phyloP scores from a whole-genome alignment of 345 rosid genomes.

The Aquilaria yunnanensis region DNA sequence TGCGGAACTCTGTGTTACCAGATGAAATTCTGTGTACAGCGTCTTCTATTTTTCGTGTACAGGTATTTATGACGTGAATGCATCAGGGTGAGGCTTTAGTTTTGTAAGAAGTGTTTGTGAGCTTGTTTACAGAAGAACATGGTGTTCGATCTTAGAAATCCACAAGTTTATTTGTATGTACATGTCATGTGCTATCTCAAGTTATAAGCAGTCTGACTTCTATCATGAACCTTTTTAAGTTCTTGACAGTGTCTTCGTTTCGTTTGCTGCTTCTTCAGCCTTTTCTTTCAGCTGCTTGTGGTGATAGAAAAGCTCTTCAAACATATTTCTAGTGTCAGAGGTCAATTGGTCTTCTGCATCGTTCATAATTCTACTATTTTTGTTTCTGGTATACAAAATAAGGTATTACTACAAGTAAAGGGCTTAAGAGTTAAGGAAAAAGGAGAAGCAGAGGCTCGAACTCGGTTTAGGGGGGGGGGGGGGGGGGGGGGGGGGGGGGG shows the following conservation, averaged over 20 bases:
- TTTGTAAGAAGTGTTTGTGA: constrained; percentile 4
- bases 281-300: no score
- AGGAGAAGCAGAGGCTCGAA: no score
- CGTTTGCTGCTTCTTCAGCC: background rate
- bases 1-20: background rate
- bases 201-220: constrained; percentile 12
- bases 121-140: constrained; percentile 8
- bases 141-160: constrained; percentile 10
- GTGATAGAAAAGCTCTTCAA: no score
- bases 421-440: no score
- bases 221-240: constrained; percentile 7
- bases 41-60: constrained; percentile 14
- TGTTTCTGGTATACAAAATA: no score
- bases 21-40: constrained; percentile 26
- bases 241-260: constrained; percentile 6
- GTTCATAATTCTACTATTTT: no score
- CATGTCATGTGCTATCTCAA: constrained; percentile 21
- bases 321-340: no score
- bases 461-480: no score
- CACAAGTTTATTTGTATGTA: constrained; percentile 22
- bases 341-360: no score
- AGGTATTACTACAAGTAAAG: no score
- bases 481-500: no score
- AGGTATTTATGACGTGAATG: constrained; percentile 9
- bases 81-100: constrained; percentile 1